phyloP scores from a whole-genome alignment of 169 alveolate species.

The Amoebophrya sp. region DNA sequence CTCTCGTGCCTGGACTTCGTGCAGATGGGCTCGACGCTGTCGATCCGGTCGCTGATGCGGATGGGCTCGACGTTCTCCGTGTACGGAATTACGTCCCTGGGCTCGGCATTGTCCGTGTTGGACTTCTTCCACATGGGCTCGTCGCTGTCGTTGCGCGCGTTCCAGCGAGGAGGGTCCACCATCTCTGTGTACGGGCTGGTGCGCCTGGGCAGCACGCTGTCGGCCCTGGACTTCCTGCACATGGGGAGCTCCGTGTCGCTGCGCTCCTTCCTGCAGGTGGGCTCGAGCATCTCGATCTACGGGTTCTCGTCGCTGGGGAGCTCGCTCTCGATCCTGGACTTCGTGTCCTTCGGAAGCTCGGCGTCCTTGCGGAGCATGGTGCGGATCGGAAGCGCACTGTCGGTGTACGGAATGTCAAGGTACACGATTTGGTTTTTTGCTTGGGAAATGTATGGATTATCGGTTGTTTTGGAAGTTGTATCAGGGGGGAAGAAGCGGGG shows the following conservation, averaged over 20 bases:
- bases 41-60: not conserved
- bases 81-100: not conserved
- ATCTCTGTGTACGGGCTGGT: not conserved
- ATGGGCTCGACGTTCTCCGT: not conserved
- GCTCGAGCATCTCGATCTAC: not conserved
- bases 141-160: not conserved
- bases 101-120: not conserved
- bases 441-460: no score
- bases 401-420: not conserved
- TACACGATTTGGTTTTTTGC: no score
- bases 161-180: not conserved
- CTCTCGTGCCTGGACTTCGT: constrained; percentile 7
- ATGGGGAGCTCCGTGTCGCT: not conserved
- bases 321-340: not conserved
- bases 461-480: no score
- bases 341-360: not conserved
- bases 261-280: not conserved
- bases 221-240: not conserved
- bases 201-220: not conserved
- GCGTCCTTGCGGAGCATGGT: not conserved
- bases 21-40: not conserved
- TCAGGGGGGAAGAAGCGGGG: no score
- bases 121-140: not conserved
- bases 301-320: not conserved
- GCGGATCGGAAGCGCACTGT: no score